A percentile compares a stretch with the other conserved stretches of the same genome.
Conservation (phyloP, 805 yeast species). For the Saturnispora sanitii region DNA sequence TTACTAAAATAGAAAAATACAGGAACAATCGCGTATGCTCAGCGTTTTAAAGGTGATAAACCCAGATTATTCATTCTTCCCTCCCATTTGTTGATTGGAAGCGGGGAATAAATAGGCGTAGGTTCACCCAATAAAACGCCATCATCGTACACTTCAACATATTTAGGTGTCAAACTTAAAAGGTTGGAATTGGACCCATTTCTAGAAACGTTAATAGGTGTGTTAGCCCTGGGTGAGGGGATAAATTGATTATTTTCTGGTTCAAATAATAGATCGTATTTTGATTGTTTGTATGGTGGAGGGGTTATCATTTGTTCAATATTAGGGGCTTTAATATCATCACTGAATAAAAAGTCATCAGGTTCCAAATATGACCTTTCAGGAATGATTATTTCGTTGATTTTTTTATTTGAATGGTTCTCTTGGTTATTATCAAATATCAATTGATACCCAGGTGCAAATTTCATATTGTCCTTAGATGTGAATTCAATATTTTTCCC, state of each 20-base stretch:
- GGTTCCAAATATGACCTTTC: conserved; percentile 6
- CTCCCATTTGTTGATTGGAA: no score
- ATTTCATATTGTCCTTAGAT: conserved; percentile 10
- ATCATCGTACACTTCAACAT: conserved; percentile 22
- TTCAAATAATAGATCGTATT: conserved; percentile 16
- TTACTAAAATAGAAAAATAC: neutral
- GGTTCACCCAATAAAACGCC: conserved; percentile 18
- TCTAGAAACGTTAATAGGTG: conserved; percentile 3
- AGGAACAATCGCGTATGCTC: neutral
- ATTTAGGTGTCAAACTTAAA: conserved; percentile 16
- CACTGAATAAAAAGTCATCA: conserved; percentile 11
- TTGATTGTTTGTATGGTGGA: conserved; percentile 21
- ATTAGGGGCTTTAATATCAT: neutral
- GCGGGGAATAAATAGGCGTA: conserved; percentile 20
- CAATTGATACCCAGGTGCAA: conserved; percentile 1
- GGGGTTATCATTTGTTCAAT: conserved; percentile 5
- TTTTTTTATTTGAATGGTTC: no score
- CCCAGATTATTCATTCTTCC: conserved; percentile 12
- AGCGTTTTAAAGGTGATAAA: conserved; percentile 9
- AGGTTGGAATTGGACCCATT: neutral
- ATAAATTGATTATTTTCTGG: conserved; percentile 7
- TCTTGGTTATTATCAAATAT: conserved; percentile 8
- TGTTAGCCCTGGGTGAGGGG: conserved; percentile 1
- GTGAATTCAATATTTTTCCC: conserved; percentile 20
- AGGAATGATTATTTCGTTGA: conserved; percentile 7